Percentiles rank a stretch among this genome's conserved stretches.
Conservation (phyloP, 1,139 yeast species). For the Yamadazyma songkhlaensis region DNA sequence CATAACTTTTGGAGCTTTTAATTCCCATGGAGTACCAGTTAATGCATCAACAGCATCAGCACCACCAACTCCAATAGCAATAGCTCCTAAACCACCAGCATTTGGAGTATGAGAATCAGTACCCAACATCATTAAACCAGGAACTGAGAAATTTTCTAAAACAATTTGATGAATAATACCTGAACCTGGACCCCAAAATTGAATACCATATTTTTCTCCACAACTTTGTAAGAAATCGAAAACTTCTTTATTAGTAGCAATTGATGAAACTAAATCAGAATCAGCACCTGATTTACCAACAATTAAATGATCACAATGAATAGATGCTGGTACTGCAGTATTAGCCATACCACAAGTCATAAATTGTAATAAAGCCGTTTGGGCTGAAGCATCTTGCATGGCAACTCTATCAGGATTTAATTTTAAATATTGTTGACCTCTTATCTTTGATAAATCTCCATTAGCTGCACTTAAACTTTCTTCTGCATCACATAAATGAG, state of each 20-base stretch:
- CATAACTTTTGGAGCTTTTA: conserved; percentile 89
- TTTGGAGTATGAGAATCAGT: conserved; percentile 98
- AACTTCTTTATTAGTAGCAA: conserved; percentile 86
- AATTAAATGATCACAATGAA: conserved; percentile 96
- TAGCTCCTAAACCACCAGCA: conserved; percentile 96
- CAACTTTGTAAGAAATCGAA: conserved; percentile 89
- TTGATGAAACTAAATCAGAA: conserved; percentile 68
- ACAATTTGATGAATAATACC: conserved; percentile 98
- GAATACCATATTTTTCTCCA: conserved; percentile 90
- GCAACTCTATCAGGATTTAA: conserved; percentile 97
- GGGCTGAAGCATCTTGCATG: conserved; percentile 99
- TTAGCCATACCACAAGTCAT: conserved; percentile 90
- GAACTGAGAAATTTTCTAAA: conserved; percentile 89
- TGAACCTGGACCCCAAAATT: conserved; percentile 99
- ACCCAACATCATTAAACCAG: conserved; percentile 94
- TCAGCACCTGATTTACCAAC: conserved; percentile 94
- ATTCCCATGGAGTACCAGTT: conserved; percentile 98
- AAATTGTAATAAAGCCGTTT: conserved; percentile 93
- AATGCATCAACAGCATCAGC: conserved; percentile 98
- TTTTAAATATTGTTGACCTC: conserved; percentile 86
- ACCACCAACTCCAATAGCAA: conserved; percentile 98
- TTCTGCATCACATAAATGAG: conserved; percentile 85
- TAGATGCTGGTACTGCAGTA: conserved; percentile 90
- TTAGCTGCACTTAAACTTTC: conserved; percentile 56
- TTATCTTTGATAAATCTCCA: conserved; percentile 53